These are phyloP conservation scores for Leishmania amazonensis DNA, from an alignment of 208 protist genomes.

Conservation along the genomic window DNA sequence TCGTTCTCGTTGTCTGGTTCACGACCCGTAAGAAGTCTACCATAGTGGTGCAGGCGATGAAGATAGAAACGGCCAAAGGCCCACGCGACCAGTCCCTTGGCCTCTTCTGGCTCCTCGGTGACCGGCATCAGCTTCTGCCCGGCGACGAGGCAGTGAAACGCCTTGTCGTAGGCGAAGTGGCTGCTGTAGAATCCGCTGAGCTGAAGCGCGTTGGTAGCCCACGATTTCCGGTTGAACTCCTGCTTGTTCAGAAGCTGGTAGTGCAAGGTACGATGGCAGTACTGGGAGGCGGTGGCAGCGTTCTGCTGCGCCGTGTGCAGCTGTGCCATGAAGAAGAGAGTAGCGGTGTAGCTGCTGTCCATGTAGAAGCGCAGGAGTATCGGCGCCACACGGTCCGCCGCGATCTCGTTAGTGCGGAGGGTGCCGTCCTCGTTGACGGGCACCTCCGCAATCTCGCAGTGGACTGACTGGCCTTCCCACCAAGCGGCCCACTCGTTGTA, in stretches of 20 bases:
- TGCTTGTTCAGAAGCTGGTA: conserved; percentile 76
- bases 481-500: conserved; percentile 70
- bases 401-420: conserved; percentile 32
- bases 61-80: conserved; percentile 79
- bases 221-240: conserved; percentile 77
- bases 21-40: conserved; percentile 5
- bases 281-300: conserved; percentile 54
- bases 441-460: conserved; percentile 46
- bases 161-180: conserved; percentile 67
- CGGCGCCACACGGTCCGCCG: conserved; percentile 9
- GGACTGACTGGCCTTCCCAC: conserved; percentile 29
- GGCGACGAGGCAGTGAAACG: conserved; percentile 83
- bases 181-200: conserved; percentile 82
- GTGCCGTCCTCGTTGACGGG: conserved; percentile 50
- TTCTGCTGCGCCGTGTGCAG: conserved; percentile 60
- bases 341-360: conserved; percentile 74
- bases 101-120: conserved; percentile 52
- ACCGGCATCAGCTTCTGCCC: conserved; percentile 78
- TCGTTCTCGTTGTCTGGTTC: conserved; percentile 10
- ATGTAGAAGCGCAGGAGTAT: conserved; percentile 65
- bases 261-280: conserved; percentile 89
- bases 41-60: conserved; percentile 76
- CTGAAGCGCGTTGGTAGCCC: conserved; percentile 87
- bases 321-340: conserved; percentile 90
- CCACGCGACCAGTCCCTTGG: conserved; percentile 66